These are phyloP conservation scores for Panus rudis DNA, from an alignment of 768 basidiomycete species.

Conservation along the genomic window DNA sequence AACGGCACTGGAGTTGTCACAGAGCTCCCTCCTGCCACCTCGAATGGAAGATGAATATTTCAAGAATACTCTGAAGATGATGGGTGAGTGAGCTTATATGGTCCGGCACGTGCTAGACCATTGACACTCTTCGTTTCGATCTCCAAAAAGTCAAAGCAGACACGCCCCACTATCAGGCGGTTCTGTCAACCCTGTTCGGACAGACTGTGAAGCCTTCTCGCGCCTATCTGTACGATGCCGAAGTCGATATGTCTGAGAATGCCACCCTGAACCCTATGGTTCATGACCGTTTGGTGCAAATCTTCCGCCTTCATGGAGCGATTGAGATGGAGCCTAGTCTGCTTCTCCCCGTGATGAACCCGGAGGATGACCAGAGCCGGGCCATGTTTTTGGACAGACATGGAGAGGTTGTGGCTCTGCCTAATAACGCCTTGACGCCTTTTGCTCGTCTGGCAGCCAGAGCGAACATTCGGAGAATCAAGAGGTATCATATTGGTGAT, in stretches of 20 bases:
- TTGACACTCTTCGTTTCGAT: not conserved
- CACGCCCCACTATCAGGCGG: constrained; percentile 73
- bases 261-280: constrained; percentile 67
- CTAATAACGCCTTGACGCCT: constrained; percentile 63
- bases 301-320: constrained; percentile 87
- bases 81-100: constrained; percentile 41
- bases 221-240: constrained; percentile 68
- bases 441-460: constrained; percentile 83
- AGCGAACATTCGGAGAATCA: constrained; percentile 59
- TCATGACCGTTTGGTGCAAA: constrained; percentile 63
- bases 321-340: constrained; percentile 81
- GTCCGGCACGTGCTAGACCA: not conserved
- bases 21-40: constrained; percentile 69
- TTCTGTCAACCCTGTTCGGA: constrained; percentile 73
- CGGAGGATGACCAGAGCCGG: constrained; percentile 49
- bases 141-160: constrained; percentile 70
- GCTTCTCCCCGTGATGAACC: constrained; percentile 64
- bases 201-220: constrained; percentile 60
- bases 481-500: constrained; percentile 74
- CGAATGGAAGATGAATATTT: constrained; percentile 82
- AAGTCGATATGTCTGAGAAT: constrained; percentile 62
- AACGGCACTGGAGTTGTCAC: constrained; percentile 74
- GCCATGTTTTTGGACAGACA: constrained; percentile 75
- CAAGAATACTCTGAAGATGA: constrained; percentile 67
- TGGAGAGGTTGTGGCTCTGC: constrained; percentile 69